These are phyloP conservation scores for Aphanomyces astaci DNA, from an alignment of 352 stramenopile genomes.

Conservation along the genomic window DNA sequence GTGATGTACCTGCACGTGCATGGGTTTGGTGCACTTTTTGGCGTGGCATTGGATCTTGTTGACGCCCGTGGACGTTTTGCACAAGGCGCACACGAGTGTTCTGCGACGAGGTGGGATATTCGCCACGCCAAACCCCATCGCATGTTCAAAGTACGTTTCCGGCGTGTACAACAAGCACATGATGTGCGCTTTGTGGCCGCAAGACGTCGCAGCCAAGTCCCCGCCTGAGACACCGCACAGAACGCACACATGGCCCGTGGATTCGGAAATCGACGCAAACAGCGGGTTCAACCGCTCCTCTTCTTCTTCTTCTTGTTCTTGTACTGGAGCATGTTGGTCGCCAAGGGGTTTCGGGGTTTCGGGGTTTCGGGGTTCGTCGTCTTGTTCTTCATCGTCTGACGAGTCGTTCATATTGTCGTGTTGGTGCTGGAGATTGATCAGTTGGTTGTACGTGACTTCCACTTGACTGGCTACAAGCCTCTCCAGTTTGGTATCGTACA, in stretches of 20 bases:
- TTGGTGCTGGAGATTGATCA: conserved; percentile 32
- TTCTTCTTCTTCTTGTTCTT: conserved; percentile 28
- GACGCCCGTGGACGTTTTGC: conserved; percentile 46
- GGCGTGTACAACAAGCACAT: conserved; percentile 80
- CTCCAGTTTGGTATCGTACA: conserved; percentile 40
- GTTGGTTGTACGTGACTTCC: conserved; percentile 64
- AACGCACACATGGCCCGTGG: conserved; percentile 54
- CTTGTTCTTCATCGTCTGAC: conserved; percentile 13
- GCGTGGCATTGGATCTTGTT: conserved; percentile 75
- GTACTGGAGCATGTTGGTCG: too few species aligned
- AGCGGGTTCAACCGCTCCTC: conserved; percentile 34
- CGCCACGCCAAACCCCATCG: conserved; percentile 50
- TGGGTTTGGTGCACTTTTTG: conserved; percentile 54
- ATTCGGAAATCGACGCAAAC: conserved; percentile 67
- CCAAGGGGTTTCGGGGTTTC: too few species aligned
- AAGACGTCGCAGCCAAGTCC: conserved; percentile 67
- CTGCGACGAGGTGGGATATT: conserved; percentile 45
- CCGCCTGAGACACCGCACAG: conserved; percentile 69
- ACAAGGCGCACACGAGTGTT: conserved; percentile 51
- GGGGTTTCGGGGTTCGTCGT: conserved; percentile 17
- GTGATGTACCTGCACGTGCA: conserved; percentile 39
- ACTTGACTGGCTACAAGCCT: conserved; percentile 48
- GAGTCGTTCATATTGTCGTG: neutral
- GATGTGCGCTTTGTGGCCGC: conserved; percentile 50
- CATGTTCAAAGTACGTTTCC: conserved; percentile 72